These are phyloP conservation scores for Epichloe coenophiala DNA, from an alignment of 2,329 filamentous ascomycete genomes.

Conservation along the genomic window DNA sequence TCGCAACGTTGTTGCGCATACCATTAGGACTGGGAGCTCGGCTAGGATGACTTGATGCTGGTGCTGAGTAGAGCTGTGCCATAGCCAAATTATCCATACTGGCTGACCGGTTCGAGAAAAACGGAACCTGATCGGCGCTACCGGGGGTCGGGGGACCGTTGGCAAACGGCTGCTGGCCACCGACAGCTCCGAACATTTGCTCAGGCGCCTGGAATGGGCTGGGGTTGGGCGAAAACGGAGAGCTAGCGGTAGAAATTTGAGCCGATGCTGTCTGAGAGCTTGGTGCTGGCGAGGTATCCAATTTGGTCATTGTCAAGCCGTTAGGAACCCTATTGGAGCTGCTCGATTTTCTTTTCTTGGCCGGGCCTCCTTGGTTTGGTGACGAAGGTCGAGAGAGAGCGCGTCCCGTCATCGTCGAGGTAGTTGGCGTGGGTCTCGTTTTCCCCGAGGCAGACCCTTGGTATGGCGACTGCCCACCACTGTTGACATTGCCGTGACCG, in stretches of 20 bases:
- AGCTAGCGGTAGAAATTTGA: constrained; percentile 30
- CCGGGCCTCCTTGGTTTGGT: constrained; percentile 51
- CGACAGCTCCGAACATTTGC: constrained; percentile 29
- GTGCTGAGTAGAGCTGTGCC: constrained; percentile 56
- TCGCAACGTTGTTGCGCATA: constrained; percentile 31
- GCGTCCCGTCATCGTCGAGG: constrained; percentile 11
- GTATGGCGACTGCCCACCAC: constrained; percentile 28
- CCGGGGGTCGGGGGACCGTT: constrained; percentile 57
- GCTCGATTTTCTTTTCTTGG: constrained; percentile 75
- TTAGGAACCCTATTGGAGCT: constrained; percentile 56
- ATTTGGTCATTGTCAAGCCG: constrained; percentile 67
- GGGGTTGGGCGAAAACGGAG: constrained; percentile 39
- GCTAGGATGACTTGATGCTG: constrained; percentile 59
- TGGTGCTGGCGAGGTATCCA: constrained; percentile 45
- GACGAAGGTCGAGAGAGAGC: constrained; percentile 60
- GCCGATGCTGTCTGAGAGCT: constrained; percentile 21
- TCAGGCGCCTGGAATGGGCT: constrained; percentile 31
- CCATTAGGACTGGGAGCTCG: constrained; percentile 61
- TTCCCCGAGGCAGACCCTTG: constrained; percentile 18
- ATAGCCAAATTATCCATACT: constrained; percentile 53
- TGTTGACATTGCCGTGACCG: constrained; percentile 47
- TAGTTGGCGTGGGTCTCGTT: constrained; percentile 16
- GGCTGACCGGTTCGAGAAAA: constrained; percentile 43
- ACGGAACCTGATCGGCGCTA: constrained; percentile 45
- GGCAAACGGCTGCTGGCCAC: constrained; percentile 29